Percentiles rank a stretch among this genome's conserved stretches.
Evolutionary conservation across 202 grass and related monocot species (phyloP).

Genomic region (Zoysia matrella): DNA sequence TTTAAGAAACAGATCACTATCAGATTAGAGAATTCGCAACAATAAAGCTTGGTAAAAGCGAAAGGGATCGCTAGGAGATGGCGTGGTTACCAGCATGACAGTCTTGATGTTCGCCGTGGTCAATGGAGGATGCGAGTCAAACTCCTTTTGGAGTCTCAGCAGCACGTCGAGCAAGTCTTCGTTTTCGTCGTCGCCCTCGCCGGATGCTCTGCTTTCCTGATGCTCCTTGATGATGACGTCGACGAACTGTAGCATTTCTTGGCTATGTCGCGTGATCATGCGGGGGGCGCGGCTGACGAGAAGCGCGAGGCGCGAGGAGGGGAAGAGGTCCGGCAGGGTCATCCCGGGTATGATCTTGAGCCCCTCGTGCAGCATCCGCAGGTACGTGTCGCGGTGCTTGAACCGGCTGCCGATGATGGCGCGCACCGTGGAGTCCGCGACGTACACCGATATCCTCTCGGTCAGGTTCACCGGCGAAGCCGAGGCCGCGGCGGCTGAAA

Average conservation of each 20-base stretch:
- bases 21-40: too few relatives aligned
- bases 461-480: conserved; percentile 34
- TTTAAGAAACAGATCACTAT: background rate
- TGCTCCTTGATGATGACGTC: conserved; percentile 59
- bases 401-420: background rate
- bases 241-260: conserved; percentile 31
- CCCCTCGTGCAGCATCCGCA: conserved; percentile 21
- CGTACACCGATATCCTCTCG: conserved; percentile 30
- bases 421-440: conserved; percentile 49
- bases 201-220: background rate
- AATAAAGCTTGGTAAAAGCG: too few relatives aligned
- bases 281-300: conserved; percentile 37
- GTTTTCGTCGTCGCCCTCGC: too few relatives aligned
- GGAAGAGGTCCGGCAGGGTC: conserved; percentile 62
- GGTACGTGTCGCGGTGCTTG: conserved; percentile 45
- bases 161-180: conserved; percentile 47
- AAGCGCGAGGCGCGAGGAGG: conserved; percentile 47
- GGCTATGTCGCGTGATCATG: conserved; percentile 14
- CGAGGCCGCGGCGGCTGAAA: background rate
- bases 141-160: conserved; percentile 40
- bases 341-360: conserved; percentile 40
- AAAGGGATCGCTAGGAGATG: background rate
- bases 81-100: conserved; percentile 44
- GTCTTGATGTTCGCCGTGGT: conserved; percentile 43
- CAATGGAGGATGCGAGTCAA: conserved; percentile 26